Evolutionary conservation across 2,329 filamentous ascomycete species (phyloP).

Genomic region (Fusarium sp.): DNA sequence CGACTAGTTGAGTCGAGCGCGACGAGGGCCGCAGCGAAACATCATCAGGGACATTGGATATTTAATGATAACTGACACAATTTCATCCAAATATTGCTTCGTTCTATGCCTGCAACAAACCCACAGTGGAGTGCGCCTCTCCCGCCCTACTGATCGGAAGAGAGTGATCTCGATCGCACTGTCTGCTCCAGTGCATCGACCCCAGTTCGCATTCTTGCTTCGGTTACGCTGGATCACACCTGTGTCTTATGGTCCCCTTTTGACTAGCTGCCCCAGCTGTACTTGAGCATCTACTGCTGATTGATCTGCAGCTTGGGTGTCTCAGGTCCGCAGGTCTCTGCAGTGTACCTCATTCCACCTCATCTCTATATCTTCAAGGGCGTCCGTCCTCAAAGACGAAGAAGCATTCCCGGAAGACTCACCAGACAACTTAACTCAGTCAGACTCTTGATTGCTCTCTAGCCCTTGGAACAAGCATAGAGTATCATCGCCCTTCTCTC

Average conservation of each 20-base stretch:
- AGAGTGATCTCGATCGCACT: slow-evolving; percentile 42
- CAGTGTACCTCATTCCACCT: slow-evolving; percentile 51
- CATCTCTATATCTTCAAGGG: slow-evolving; percentile 54
- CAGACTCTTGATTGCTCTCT: slow-evolving; percentile 30
- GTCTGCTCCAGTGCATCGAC: slow-evolving; percentile 12
- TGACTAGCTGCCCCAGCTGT: slow-evolving; percentile 41
- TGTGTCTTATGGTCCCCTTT: slow-evolving; percentile 51
- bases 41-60: slow-evolving; percentile 31
- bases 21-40: slow-evolving; percentile 37
- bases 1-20: slow-evolving; percentile 30
- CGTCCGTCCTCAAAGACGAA: slow-evolving; percentile 48
- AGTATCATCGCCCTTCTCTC: slow-evolving; percentile 31
- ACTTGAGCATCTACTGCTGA: slow-evolving; percentile 46
- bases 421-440: slow-evolving; percentile 25
- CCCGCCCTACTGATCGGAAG: slow-evolving; percentile 40
- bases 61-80: slow-evolving; percentile 34
- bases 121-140: slow-evolving; percentile 43
- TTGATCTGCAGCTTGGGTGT: slow-evolving; percentile 50
- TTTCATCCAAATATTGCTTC: slow-evolving; percentile 30
- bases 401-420: slow-evolving; percentile 50
- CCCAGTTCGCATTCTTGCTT: slow-evolving; percentile 49
- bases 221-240: slow-evolving; percentile 37
- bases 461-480: slow-evolving; percentile 27
- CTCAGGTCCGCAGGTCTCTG: slow-evolving; percentile 47
- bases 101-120: slow-evolving; percentile 42